Evolutionary conservation across 768 basidiomycete species (phyloP).

Genomic region (Butyriboletus loyo): DNA sequence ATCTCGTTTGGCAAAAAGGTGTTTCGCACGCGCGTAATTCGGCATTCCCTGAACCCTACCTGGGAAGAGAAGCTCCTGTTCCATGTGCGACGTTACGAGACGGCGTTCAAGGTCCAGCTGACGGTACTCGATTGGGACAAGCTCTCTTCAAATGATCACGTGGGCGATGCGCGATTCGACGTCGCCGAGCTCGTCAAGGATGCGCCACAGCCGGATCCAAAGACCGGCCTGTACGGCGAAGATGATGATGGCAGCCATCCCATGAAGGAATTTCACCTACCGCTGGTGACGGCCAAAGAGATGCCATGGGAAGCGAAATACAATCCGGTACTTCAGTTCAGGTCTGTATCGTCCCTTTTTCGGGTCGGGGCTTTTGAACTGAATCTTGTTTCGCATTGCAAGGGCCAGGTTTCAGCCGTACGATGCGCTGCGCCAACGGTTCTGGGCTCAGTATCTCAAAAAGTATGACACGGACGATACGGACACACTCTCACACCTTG

Average conservation of each 20-base stretch:
- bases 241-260: conserved; percentile 36
- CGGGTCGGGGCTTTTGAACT: background rate
- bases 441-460: conserved; percentile 85
- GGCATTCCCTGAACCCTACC: conserved; percentile 79
- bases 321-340: conserved; percentile 64
- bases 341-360: conserved; percentile 35
- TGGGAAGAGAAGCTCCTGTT: conserved; percentile 97
- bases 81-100: conserved; percentile 89
- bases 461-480: conserved; percentile 92
- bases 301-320: conserved; percentile 71
- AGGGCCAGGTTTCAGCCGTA: conserved; percentile 97
- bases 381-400: conserved; percentile 5
- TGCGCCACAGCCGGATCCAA: conserved; percentile 62
- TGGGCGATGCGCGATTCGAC: conserved; percentile 75
- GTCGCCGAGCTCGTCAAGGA: conserved; percentile 65
- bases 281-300: conserved; percentile 58
- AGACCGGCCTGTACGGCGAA: conserved; percentile 45
- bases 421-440: conserved; percentile 81
- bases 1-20: conserved; percentile 97
- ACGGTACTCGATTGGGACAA: conserved; percentile 97
- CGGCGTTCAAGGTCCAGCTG: conserved; percentile 71
- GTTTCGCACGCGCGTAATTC: conserved; percentile 86
- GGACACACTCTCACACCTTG: conserved; percentile 68
- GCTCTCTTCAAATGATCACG: conserved; percentile 80
- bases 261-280: conserved; percentile 73